Percentiles rank a stretch among this genome's conserved stretches.
Conservation (phyloP, 2,329 filamentous ascomycete genomes). For the Cercospora nicotianae region DNA sequence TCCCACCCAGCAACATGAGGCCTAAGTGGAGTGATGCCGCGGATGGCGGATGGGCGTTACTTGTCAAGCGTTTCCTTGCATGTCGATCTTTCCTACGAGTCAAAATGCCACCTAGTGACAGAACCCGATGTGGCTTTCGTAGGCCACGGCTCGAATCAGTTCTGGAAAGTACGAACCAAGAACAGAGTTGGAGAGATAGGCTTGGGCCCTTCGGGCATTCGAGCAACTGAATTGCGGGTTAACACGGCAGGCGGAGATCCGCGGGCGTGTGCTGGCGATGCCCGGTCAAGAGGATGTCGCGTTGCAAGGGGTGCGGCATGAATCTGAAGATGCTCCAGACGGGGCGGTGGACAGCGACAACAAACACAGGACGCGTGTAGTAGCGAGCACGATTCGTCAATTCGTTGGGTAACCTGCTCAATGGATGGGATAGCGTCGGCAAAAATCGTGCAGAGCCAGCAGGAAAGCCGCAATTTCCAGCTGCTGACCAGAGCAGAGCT, state of each 20-base stretch:
- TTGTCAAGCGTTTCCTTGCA: not conserved
- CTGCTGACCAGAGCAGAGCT: not conserved
- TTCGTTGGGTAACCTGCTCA: not conserved
- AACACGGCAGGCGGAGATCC: not conserved
- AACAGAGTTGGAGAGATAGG: not conserved
- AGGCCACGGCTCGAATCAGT: not conserved
- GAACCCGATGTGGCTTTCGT: not conserved
- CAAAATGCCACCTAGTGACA: not conserved
- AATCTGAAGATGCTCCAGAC: not conserved
- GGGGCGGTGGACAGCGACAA: not conserved
- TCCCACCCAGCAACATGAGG: not conserved
- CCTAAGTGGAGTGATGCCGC: not conserved
- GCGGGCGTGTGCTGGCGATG: not conserved
- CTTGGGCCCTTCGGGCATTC: not conserved
- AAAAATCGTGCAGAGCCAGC: not conserved
- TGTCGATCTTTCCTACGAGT: not conserved
- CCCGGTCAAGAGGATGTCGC: not conserved
- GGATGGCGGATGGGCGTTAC: not conserved
- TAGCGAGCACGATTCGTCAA: not conserved
- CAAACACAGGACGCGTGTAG: not conserved
- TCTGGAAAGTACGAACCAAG: not conserved
- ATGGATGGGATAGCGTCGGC: not conserved
- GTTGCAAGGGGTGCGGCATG: not conserved
- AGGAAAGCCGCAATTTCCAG: not conserved
- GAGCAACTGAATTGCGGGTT: not conserved